Evolutionary conservation across 106 monocot genomes (phyloP), one percentile per base, ranked within the genome.

Genomic region (Dioscorea zingiberensis): DNA sequence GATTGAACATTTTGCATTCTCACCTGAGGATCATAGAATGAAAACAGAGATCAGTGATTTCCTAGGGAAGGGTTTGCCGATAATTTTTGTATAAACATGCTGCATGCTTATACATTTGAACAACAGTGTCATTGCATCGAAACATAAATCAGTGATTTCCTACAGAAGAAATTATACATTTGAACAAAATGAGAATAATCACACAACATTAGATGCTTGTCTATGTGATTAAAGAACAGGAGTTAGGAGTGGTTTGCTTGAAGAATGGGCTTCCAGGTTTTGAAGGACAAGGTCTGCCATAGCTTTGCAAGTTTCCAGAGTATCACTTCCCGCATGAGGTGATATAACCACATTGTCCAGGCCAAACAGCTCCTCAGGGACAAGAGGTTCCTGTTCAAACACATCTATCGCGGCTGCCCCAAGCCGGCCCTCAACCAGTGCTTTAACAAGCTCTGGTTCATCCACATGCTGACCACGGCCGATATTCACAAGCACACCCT

Each of bases 401-500:
- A 90, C 90, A 49, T 90, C 86, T 7, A 90, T 83, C 32, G 78
- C 90, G 1, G 90, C 90, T 15, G 83, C 90, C 27, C 82, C 83
- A 0, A 90, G 60, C 25, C 82, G 76, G 9, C 78, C 80, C 44
- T 90, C 90, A 2, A 72, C 30, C 24, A 90, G 67, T 10, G 90
- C 85, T 8, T 59, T 38, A 16, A 86, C 83, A 1, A 90, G 80
- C 85, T 90, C 80, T 0, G 74, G 53, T 26, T 90, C 90, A 54
- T 90, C 90, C 7, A 90, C 83, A 32, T 74, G 77, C 6, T 75
- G 45, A 1, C 90, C 83, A 0, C 85, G 83, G 2, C 74, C 90
- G 2, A 90, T 69, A 77, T 90, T 90, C 27, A 90, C 44, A 3
- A 85, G 79, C 59, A 90, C 79, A 2, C 85, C 90, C 9, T 77